A percentile compares a stretch with the other conserved stretches of the same genome.
phyloP scores from a whole-genome alignment of 1,284 basidiomycete species.

The Leccinum cinnamomeum region DNA sequence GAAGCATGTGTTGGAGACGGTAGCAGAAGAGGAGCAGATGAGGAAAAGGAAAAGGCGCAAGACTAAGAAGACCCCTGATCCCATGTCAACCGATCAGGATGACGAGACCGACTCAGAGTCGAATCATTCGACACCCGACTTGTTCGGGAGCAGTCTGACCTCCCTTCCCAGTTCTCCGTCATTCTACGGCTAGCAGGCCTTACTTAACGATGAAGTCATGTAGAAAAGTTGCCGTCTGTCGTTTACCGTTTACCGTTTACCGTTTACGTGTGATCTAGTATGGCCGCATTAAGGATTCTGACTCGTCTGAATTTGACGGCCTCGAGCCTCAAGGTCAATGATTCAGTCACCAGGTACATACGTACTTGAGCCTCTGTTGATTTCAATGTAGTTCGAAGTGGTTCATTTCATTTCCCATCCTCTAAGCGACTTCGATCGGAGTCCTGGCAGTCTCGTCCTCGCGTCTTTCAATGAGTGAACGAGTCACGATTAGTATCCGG shows the following conservation, averaged over 20 bases:
- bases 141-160: not conserved
- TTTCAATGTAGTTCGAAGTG: too few species aligned
- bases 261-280: not conserved
- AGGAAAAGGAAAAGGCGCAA: not conserved
- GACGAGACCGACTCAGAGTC: not conserved
- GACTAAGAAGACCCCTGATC: not conserved
- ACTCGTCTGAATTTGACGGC: not conserved
- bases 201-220: not conserved
- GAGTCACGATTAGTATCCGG: too few species aligned
- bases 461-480: too few species aligned
- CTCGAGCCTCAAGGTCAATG: too few species aligned
- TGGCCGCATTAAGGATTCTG: not conserved
- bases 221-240: too few species aligned
- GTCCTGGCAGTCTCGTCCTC: too few species aligned
- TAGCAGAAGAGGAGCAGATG: not conserved
- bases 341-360: too few species aligned
- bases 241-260: not conserved
- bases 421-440: too few species aligned
- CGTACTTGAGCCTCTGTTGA: too few species aligned
- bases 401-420: too few species aligned
- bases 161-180: not conserved
- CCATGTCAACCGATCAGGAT: not conserved
- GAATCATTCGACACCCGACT: not conserved
- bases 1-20: not conserved
- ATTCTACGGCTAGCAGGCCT: not conserved